Evolutionary conservation across 2,329 filamentous ascomycete genomes (phyloP).

Genomic region (Sporothrix phasma): DNA sequence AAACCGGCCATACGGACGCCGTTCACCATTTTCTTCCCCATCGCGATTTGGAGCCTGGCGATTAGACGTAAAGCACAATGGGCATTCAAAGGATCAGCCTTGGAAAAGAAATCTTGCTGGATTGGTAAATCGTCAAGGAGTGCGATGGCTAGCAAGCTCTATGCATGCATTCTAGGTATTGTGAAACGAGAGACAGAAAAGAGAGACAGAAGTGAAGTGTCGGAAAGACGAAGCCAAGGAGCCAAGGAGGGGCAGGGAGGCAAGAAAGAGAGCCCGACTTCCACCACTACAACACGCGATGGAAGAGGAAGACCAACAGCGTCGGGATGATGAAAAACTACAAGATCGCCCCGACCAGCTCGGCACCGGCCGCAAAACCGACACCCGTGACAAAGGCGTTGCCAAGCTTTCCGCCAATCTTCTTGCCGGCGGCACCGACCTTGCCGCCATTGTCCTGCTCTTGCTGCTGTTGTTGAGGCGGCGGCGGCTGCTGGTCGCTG

Average conservation of each 20-base stretch:
- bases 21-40: too few relatives aligned
- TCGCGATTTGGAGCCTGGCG: too few relatives aligned
- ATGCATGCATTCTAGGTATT: neutral
- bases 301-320: constrained; percentile 4
- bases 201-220: neutral
- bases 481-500: constrained; percentile 18
- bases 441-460: constrained; percentile 47
- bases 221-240: neutral
- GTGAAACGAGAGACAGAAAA: neutral
- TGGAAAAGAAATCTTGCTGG: neutral
- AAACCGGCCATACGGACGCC: too few relatives aligned
- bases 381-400: constrained; percentile 81
- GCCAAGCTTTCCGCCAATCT: constrained; percentile 91
- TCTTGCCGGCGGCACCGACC: constrained; percentile 70
- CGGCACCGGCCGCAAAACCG: constrained; percentile 80
- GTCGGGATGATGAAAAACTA: constrained; percentile 34
- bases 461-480: constrained; percentile 38
- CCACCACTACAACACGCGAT: neutral
- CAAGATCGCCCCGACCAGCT: constrained; percentile 86
- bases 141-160: neutral
- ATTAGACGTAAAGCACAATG: too few relatives aligned
- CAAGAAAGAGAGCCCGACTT: neutral
- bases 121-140: neutral
- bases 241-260: too few relatives aligned
- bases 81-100: too few relatives aligned